Percentiles rank a stretch among this genome's conserved stretches.
These are phyloP conservation scores for Prunus fruticosa DNA, from an alignment of 306 rosid species.

Conservation along the genomic window DNA sequence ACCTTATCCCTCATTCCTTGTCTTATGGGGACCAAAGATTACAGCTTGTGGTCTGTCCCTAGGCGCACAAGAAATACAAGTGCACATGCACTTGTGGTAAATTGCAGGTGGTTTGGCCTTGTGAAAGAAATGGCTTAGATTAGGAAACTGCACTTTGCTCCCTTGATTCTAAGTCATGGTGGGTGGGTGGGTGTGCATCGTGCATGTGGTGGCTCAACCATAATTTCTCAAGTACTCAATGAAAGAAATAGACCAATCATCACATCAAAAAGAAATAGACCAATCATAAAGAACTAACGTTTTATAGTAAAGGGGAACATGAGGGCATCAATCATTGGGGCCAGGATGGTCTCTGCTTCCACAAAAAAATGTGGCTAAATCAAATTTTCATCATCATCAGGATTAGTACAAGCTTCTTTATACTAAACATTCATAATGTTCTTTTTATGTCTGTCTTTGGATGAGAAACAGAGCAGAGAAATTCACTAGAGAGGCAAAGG, in stretches of 20 bases:
- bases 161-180: not conserved
- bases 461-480: not conserved
- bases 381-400: not conserved
- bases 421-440: not conserved
- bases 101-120: not conserved
- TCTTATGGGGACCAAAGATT: slow-evolving; percentile 18
- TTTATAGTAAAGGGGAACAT: not conserved
- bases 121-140: not conserved
- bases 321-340: not conserved
- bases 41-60: not conserved
- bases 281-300: not conserved
- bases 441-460: not conserved
- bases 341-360: not conserved
- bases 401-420: not conserved
- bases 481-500: not conserved
- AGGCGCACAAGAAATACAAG: not conserved
- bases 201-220: not conserved
- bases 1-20: slow-evolving; percentile 20
- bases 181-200: not conserved
- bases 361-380: not conserved
- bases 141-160: not conserved
- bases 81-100: not conserved
- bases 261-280: not conserved
- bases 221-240: not conserved
- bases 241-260: not conserved